Conservation (phyloP, 176 grass and related monocot species). For the bread wheat (Triticum aestivum) region DNA sequence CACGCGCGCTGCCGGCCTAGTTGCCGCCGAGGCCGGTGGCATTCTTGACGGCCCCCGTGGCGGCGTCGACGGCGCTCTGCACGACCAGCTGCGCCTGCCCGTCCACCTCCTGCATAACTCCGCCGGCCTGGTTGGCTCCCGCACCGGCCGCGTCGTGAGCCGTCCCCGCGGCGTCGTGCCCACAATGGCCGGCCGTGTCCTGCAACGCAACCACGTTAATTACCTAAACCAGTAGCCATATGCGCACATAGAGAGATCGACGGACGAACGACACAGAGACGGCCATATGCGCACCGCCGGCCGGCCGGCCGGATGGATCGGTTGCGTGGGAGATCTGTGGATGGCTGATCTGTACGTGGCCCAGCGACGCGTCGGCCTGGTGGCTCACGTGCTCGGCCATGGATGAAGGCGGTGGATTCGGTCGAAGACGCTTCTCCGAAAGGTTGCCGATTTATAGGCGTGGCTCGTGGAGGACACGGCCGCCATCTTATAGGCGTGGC, state of each 20-base stretch:
- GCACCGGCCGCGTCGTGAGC: background rate
- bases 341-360: conserved; percentile 34
- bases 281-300: background rate
- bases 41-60: conserved; percentile 3
- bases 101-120: conserved; percentile 15
- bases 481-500: background rate
- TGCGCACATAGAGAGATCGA: background rate
- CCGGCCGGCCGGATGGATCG: background rate
- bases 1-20: background rate
- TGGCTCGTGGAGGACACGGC: background rate
- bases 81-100: conserved; percentile 36
- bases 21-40: conserved; percentile 25
- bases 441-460: background rate
- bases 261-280: background rate
- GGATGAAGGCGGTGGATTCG: background rate
- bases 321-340: background rate
- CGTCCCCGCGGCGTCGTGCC: background rate
- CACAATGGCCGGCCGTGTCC: conserved; percentile 37
- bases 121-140: conserved; percentile 14
- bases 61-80: conserved; percentile 5
- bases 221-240: background rate
- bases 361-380: conserved; percentile 33
- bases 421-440: background rate
- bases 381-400: conserved; percentile 46
- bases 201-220: background rate